phyloP scores from a whole-genome alignment of 2,329 filamentous ascomycete genomes.

The Beauveria pseudobassiana region DNA sequence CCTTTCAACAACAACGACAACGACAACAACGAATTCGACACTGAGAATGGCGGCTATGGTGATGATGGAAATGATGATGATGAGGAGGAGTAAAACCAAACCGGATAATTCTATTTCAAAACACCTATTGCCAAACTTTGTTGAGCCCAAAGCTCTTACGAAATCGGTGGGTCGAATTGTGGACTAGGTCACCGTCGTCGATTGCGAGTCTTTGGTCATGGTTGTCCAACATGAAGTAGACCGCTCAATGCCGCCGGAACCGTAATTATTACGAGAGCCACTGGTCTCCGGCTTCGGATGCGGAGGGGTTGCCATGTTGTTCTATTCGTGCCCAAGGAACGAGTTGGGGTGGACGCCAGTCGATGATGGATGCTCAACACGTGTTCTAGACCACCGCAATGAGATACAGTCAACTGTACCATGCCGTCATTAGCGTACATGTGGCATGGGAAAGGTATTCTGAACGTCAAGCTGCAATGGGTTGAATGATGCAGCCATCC shows the following conservation, averaged over 20 bases:
- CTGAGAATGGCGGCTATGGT: neutral
- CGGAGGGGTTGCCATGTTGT: neutral
- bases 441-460: neutral
- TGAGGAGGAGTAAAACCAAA: neutral
- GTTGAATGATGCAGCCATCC: no score
- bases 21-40: no score
- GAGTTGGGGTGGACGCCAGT: neutral
- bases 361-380: neutral
- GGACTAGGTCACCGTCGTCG: conserved; percentile 3
- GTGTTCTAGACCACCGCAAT: conserved; percentile 1
- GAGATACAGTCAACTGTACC: neutral
- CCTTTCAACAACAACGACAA: neutral
- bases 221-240: conserved; percentile 1
- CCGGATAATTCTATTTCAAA: neutral
- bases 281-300: conserved; percentile 8
- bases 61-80: neutral
- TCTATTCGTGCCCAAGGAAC: neutral
- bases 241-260: conserved; percentile 11
- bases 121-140: neutral
- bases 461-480: neutral
- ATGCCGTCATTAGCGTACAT: neutral
- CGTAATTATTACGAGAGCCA: conserved; percentile 4
- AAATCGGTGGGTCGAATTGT: conserved; percentile 12
- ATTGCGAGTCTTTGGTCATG: neutral
- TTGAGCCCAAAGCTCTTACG: conserved; percentile 7